Conservation (phyloP, 768 basidiomycete genomes). For the Pleurotus eryngii region DNA sequence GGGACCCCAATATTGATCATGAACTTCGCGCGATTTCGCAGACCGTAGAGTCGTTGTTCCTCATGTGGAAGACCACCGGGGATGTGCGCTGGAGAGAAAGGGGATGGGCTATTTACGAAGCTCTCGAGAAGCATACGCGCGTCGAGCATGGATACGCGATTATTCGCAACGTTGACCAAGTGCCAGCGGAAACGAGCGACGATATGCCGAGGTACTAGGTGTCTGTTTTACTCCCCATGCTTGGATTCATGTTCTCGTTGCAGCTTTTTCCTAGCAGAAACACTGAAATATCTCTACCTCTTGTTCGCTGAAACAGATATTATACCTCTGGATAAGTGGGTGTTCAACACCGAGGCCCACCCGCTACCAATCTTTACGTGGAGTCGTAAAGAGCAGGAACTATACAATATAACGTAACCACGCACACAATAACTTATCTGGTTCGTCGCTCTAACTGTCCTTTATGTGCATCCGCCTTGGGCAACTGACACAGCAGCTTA, state of each 20-base stretch:
- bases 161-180: constrained; percentile 43
- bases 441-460: too few relatives aligned
- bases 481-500: too few relatives aligned
- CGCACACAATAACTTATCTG: constrained; percentile 18
- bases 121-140: constrained; percentile 57
- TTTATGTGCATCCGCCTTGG: too few relatives aligned
- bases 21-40: constrained; percentile 19
- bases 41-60: constrained; percentile 72
- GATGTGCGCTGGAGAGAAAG: constrained; percentile 66
- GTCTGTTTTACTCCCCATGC: not conserved
- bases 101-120: constrained; percentile 69
- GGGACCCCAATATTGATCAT: not conserved
- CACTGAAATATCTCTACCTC: constrained; percentile 72
- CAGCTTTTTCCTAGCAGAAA: constrained; percentile 47
- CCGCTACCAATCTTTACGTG: constrained; percentile 71
- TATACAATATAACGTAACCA: not conserved
- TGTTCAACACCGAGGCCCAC: constrained; percentile 71
- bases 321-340: constrained; percentile 53
- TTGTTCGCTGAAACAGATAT: constrained; percentile 63
- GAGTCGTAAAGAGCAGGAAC: constrained; percentile 48
- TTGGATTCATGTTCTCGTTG: not conserved
- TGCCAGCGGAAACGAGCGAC: constrained; percentile 39
- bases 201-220: constrained; percentile 67
- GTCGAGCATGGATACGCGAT: constrained; percentile 62
- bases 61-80: constrained; percentile 69